phyloP scores from a whole-genome alignment of 371 early-diverging fungal species.

The Lichtheimia corymbifera region DNA sequence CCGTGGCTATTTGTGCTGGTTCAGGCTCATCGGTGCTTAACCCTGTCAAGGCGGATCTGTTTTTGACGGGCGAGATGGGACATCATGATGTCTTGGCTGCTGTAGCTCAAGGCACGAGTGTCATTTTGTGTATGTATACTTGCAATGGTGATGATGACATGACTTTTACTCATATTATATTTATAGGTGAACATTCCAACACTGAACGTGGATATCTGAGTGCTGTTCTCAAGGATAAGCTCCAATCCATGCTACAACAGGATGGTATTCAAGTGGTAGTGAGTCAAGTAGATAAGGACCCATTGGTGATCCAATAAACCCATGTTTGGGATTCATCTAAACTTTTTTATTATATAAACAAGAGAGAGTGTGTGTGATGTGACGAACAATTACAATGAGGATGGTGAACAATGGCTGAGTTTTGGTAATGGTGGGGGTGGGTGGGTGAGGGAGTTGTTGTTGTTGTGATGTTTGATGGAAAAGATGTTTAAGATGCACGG shows the following conservation, averaged over 20 bases:
- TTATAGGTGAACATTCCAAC: conserved; percentile 82
- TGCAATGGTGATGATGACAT: not conserved
- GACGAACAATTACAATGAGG: not conserved
- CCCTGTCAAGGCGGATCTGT: conserved; percentile 65
- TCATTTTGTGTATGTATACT: conserved; percentile 76
- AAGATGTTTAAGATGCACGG: conserved; percentile 49
- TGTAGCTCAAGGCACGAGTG: conserved; percentile 72
- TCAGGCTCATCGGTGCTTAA: conserved; percentile 75
- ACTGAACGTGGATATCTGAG: conserved; percentile 93
- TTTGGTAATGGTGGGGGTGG: not conserved
- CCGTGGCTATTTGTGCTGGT: conserved; percentile 95
- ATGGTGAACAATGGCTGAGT: not conserved
- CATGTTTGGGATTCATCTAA: conserved; percentile 38
- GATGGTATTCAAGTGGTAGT: conserved; percentile 64
- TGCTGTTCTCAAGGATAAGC: conserved; percentile 63
- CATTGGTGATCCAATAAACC: conserved; percentile 47
- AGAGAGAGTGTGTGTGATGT: not conserved
- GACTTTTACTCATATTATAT: not conserved
- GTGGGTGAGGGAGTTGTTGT: not conserved
- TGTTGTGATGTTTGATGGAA: not conserved
- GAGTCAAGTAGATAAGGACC: conserved; percentile 72
- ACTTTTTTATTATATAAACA: conserved; percentile 4
- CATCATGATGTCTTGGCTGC: conserved; percentile 92
- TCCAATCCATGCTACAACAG: conserved; percentile 56
- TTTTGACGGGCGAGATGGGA: conserved; percentile 94